phyloP scores from a whole-genome alignment of 345 rosid genomes.

The Kandelia obovata region DNA sequence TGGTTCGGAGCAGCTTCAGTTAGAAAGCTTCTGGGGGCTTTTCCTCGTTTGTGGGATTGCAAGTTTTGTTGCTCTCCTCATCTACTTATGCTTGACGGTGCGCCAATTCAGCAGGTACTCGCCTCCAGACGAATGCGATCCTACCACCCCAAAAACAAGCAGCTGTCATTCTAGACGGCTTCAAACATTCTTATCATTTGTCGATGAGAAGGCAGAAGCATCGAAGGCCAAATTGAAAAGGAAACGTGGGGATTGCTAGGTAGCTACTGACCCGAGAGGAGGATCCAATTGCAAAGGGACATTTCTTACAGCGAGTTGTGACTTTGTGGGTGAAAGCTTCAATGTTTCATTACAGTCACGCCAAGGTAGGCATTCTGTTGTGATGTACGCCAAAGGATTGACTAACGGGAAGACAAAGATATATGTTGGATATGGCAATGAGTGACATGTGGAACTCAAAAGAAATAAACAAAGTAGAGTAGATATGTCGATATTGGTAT shows the following conservation, averaged over 20 bases:
- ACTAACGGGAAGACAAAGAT: too few species aligned
- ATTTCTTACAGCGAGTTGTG: background rate
- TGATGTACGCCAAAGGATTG: too few species aligned
- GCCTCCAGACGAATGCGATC: slow-evolving; percentile 27
- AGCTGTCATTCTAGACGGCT: slow-evolving; percentile 46
- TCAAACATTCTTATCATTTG: slow-evolving; percentile 61
- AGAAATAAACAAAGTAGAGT: too few species aligned
- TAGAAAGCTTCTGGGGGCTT: slow-evolving; percentile 76
- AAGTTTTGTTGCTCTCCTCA: slow-evolving; percentile 49
- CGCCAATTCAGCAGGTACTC: slow-evolving; percentile 41
- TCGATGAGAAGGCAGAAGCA: slow-evolving; percentile 55
- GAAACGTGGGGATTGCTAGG: slow-evolving; percentile 38
- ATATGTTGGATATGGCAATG: too few species aligned
- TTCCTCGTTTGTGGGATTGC: slow-evolving; percentile 73
- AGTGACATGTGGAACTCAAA: too few species aligned
- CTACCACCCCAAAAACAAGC: slow-evolving; percentile 25
- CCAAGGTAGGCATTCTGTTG: too few species aligned
- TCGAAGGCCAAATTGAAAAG: slow-evolving; percentile 50
- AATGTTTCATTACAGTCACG: too few species aligned
- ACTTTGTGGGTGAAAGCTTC: too few species aligned
- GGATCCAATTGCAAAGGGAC: slow-evolving; percentile 5
- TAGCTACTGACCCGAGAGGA: slow-evolving; percentile 17
- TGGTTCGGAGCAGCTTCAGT: slow-evolving; percentile 65
- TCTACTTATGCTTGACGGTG: slow-evolving; percentile 50
- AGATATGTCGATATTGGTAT: too few species aligned